Evolutionary conservation across 257 asterid genomes (phyloP), one percentile per base, ranked within the genome.

Genomic region (Capsicum baccatum): DNA sequence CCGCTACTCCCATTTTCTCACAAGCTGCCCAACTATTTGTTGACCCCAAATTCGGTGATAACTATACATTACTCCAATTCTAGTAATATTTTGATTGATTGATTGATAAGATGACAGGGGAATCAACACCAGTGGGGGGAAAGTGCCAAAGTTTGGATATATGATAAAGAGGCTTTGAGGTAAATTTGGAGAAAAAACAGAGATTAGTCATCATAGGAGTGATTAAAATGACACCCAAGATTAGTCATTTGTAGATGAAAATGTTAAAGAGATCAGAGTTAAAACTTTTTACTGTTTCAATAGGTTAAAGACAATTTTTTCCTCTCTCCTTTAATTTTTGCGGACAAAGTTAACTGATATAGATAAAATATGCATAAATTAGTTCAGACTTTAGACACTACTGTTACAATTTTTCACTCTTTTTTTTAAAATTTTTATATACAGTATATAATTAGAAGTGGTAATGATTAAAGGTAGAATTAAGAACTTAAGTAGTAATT

Each of bases 381-480:
- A 39, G 44, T 39, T 39, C 44, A 3, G 44, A 39, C 44, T 39
- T 39, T 4, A 39, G 44, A 39, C 4, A 37, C 21, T 68, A 37
- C 33, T 2, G 17, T 64, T 12, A 64, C 12, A 11, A 64, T 7
- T 2, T 16, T 16, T 16, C 2, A 0, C n/a, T 19, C 3, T 3
- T 62, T 35, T 64, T 21, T 19, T 9, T 0, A 8, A 26, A 26
- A 26, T 26, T 26, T 26, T 1, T 26, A 26, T 26, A 26, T 26
- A 26, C 33, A 26, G 33, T 26, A 26, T 26, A 26, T 26, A 1
- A 14, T 39, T 71, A 71, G 0, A 44, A 71, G 64, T 54, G 26
- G 3, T 26, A 21, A 78, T 78, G 81, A 78, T 78, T 78, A 78
- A 78, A 74, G 6, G 44, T 10, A 48, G 59, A 35, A 66, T 64